Evolutionary conservation across 352 stramenopile genomes (phyloP).

Genomic region (Globisporangium canariense): DNA sequence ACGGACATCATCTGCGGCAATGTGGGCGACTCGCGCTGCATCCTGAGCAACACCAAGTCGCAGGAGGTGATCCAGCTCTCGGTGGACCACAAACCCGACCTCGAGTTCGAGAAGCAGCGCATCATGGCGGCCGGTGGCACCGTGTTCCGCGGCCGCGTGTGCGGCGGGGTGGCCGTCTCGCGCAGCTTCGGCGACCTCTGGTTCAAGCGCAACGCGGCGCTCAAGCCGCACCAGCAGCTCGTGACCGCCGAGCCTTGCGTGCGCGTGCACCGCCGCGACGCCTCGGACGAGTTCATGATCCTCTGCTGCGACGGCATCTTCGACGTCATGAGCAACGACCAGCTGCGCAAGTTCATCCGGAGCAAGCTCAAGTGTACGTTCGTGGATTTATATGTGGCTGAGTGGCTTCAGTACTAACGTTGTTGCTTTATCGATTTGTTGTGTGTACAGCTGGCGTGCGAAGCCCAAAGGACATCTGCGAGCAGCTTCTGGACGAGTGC

Average conservation of each 20-base stretch:
- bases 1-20: slow-evolving; percentile 82
- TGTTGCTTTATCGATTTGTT: too few relatives aligned
- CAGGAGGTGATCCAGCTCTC: slow-evolving; percentile 78
- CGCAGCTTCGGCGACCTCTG: slow-evolving; percentile 86
- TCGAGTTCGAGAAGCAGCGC: slow-evolving; percentile 84
- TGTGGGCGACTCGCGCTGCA: slow-evolving; percentile 82
- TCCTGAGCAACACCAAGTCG: slow-evolving; percentile 72
- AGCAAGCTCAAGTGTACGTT: slow-evolving; percentile 57
- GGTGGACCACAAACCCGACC: slow-evolving; percentile 83
- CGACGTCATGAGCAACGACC: slow-evolving; percentile 94
- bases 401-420: neutral
- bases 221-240: slow-evolving; percentile 82
- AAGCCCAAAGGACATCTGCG: slow-evolving; percentile 63
- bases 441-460: slow-evolving; percentile 21
- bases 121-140: slow-evolving; percentile 81
- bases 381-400: neutral
- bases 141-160: slow-evolving; percentile 82
- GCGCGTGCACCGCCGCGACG: slow-evolving; percentile 62
- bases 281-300: slow-evolving; percentile 90
- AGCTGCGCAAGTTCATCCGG: slow-evolving; percentile 89
- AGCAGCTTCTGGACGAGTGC: slow-evolving; percentile 80
- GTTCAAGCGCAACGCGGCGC: slow-evolving; percentile 81
- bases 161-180: slow-evolving; percentile 79
- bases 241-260: slow-evolving; percentile 84
- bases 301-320: slow-evolving; percentile 93